Evolutionary conservation across 176 grass and related monocot species (phyloP), one percentile per base, ranked within the genome.

Genomic region (Avena sativa): DNA sequence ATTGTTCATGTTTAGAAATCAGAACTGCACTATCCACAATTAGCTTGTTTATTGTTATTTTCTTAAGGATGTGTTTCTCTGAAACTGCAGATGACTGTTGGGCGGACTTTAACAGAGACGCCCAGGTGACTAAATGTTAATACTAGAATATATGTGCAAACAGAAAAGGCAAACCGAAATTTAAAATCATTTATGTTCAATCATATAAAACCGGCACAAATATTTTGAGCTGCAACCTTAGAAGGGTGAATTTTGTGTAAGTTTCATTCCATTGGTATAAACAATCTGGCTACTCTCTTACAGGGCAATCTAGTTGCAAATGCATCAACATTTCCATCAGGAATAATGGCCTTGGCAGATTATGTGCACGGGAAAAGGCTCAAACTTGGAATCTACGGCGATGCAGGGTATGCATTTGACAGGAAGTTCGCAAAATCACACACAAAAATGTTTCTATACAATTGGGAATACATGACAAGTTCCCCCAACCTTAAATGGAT

Each of bases 351-450:
- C 50, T 40, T 90, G 36, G 85, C 81, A 63, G 91, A 88, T 76
- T 93, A 88, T 79, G 70, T 93, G 72, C 91, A 93, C 7, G 62
- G 25, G 32, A 88, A 93, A 82, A 55, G 77, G 12, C 84, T 90
- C 4, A 93, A 93, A 20, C 75, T 93, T 12, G 88, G 91, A 57
- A 78, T 93, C 32, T 90, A 88, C 14, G 74, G 88, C 20, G 91
- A 93, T 62, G 85, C 82, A 66, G 87, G 91, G 85, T 88, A 88
- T 46, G 25, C 5, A 13, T 9, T 9, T 87, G 2, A 67, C 2
- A 61, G 72, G 40, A 16, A 78, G 48, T 55, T 44, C 28, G 52
- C 5, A 13, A 77, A 16, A 60, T 47, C 46, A 46, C 44, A 36
- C 51, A 14, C 4, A 58, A 51, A 72, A 69, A 7, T 70, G 26